Percentiles rank a stretch among this genome's conserved stretches.
Conservation (phyloP, 768 basidiomycete genomes). For the Exidia glandulosa region DNA sequence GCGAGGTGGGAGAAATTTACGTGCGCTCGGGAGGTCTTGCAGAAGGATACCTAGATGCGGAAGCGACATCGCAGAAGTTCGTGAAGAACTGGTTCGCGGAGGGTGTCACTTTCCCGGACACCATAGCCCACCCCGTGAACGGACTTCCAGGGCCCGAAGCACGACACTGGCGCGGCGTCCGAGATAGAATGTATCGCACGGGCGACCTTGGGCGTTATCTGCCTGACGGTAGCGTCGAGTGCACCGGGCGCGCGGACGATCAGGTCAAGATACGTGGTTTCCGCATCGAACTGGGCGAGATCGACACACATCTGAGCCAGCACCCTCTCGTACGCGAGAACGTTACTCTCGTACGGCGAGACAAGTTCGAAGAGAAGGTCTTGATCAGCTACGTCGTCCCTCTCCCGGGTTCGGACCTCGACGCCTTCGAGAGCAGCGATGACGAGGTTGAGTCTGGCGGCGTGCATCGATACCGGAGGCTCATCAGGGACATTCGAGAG, state of each 20-base stretch:
- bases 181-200: constrained; percentile 97
- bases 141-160: constrained; percentile 57
- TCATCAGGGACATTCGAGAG: constrained; percentile 91
- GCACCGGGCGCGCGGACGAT: constrained; percentile 93
- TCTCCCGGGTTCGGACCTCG: constrained; percentile 52
- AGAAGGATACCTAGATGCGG: constrained; percentile 83
- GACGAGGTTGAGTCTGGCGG: constrained; percentile 57
- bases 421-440: constrained; percentile 58
- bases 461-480: constrained; percentile 70
- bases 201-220: constrained; percentile 94
- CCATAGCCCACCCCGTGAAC: constrained; percentile 48
- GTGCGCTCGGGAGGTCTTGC: constrained; percentile 93
- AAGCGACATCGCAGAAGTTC: constrained; percentile 83
- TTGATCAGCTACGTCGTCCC: constrained; percentile 97
- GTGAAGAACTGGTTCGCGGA: constrained; percentile 83
- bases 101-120: constrained; percentile 48
- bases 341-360: constrained; percentile 89
- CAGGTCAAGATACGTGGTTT: constrained; percentile 99
- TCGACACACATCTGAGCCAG: constrained; percentile 89
- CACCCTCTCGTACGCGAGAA: constrained; percentile 95
- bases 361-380: constrained; percentile 99
- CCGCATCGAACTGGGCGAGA: constrained; percentile 95
- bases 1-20: constrained; percentile 97
- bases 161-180: constrained; percentile 83
- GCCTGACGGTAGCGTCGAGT: constrained; percentile 88